These are phyloP conservation scores for Russula abietina DNA, from an alignment of 768 basidiomycete species.

Conservation along the genomic window DNA sequence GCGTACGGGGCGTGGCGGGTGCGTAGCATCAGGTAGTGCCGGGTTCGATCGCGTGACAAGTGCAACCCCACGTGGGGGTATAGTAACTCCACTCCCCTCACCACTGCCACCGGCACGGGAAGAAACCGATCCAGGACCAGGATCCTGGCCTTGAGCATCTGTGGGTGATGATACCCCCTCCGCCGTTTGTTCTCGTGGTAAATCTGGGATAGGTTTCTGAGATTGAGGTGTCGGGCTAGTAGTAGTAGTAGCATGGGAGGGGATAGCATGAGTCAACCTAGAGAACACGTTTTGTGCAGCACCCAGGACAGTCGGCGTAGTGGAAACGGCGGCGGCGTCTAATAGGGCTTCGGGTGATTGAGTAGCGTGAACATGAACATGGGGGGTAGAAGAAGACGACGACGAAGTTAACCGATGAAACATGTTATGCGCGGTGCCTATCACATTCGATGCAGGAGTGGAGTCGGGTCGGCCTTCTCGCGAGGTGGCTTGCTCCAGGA, in stretches of 20 bases:
- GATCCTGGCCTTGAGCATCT: neutral
- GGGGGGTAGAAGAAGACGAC: too few relatives aligned
- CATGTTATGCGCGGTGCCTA: too few relatives aligned
- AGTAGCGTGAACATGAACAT: too few relatives aligned
- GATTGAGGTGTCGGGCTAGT: neutral
- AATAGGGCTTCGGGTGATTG: neutral
- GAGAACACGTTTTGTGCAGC: neutral
- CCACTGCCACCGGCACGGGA: neutral
- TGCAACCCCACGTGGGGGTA: neutral
- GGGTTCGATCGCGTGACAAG: constrained; percentile 1
- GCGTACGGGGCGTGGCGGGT: neutral
- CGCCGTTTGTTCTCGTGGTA: neutral
- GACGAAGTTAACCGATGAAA: too few relatives aligned
- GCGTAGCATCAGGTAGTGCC: neutral
- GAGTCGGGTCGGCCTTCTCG: neutral
- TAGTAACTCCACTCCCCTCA: neutral
- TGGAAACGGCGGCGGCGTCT: neutral
- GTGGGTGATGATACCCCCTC: too few relatives aligned
- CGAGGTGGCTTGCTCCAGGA: neutral
- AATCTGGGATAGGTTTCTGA: neutral
- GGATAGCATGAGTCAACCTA: neutral
- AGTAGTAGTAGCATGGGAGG: neutral
- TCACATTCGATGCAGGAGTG: neutral
- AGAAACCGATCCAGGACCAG: neutral
- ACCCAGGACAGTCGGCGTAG: neutral